Conservation (phyloP, 192 early-diverging fungal species). For the Lobosporangium transversale region DNA sequence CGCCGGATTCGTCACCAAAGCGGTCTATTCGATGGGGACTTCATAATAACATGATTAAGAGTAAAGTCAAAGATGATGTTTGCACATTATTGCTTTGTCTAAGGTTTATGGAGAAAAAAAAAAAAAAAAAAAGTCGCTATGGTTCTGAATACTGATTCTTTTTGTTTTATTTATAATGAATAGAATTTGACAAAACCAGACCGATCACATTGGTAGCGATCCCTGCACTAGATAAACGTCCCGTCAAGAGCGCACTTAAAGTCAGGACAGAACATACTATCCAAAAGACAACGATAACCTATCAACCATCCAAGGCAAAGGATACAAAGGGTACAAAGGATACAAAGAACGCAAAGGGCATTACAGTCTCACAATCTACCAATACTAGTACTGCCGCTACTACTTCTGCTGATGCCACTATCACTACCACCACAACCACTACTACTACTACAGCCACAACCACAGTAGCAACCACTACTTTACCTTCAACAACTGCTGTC, state of each 20-base stretch:
- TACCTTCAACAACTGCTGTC: too few relatives aligned
- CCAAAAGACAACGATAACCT: conserved; percentile 14
- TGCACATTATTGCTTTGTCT: background rate
- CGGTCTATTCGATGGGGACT: conserved; percentile 41
- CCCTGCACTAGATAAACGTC: conserved; percentile 31
- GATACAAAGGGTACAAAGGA: too few relatives aligned
- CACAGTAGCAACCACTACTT: conserved; percentile 6
- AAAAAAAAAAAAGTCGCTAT: too few relatives aligned
- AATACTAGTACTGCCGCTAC: too few relatives aligned
- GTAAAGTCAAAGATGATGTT: conserved; percentile 14
- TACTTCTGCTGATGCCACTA: too few relatives aligned
- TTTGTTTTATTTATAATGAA: background rate
- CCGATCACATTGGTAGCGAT: conserved; percentile 36
- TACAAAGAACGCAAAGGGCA: too few relatives aligned
- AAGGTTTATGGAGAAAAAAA: too few relatives aligned
- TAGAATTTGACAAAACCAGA: conserved; percentile 30
- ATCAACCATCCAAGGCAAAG: conserved; percentile 9
- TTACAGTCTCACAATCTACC: too few relatives aligned
- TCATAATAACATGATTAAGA: conserved; percentile 41
- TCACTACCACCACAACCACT: conserved; percentile 1
- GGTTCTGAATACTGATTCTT: too few relatives aligned
- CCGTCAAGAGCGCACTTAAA: conserved; percentile 40
- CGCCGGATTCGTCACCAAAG: conserved; percentile 23
- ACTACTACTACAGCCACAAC: background rate
- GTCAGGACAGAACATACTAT: conserved; percentile 26